phyloP scores from a whole-genome alignment of 345 rosid genomes.

The Mangifera indica region DNA sequence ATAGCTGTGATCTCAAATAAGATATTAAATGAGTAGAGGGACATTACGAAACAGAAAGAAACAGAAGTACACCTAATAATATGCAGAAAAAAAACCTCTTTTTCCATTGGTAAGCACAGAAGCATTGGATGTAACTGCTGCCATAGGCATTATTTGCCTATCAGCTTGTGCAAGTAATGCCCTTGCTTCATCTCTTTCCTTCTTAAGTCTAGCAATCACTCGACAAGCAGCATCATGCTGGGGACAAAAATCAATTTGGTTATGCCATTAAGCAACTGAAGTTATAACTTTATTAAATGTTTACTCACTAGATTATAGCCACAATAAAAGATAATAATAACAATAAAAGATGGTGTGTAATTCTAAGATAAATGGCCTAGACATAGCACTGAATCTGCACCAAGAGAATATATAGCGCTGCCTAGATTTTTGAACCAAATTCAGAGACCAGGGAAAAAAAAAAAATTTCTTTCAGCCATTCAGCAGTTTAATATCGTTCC shows the following conservation, averaged over 20 bases:
- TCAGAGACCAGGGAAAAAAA: not conserved
- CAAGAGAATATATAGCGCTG: not conserved
- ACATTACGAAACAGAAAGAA: not conserved
- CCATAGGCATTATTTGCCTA: slow-evolving; percentile 60
- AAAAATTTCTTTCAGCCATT: not conserved
- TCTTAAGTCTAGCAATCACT: slow-evolving; percentile 93
- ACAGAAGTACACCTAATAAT: not conserved
- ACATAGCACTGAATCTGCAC: not conserved
- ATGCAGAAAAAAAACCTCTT: slow-evolving; percentile 51
- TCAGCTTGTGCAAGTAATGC: slow-evolving; percentile 78
- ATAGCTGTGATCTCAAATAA: slow-evolving; percentile 33
- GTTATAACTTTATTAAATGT: not conserved
- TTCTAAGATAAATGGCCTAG: not conserved
- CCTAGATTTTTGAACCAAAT: not conserved
- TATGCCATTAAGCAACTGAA: not conserved
- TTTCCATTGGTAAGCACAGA: slow-evolving; percentile 74
- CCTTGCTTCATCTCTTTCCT: slow-evolving; percentile 90
- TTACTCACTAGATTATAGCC: not conserved
- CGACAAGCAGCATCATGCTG: slow-evolving; percentile 99
- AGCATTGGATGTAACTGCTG: slow-evolving; percentile 44
- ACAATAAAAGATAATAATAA: not conserved
- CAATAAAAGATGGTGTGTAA: too few species aligned
- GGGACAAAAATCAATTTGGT: slow-evolving; percentile 14
- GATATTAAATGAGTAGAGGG: slow-evolving; percentile 6
- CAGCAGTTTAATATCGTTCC: not conserved